These are phyloP conservation scores for Fusarium poae DNA, from an alignment of 2,329 filamentous ascomycete genomes.

Conservation along the genomic window DNA sequence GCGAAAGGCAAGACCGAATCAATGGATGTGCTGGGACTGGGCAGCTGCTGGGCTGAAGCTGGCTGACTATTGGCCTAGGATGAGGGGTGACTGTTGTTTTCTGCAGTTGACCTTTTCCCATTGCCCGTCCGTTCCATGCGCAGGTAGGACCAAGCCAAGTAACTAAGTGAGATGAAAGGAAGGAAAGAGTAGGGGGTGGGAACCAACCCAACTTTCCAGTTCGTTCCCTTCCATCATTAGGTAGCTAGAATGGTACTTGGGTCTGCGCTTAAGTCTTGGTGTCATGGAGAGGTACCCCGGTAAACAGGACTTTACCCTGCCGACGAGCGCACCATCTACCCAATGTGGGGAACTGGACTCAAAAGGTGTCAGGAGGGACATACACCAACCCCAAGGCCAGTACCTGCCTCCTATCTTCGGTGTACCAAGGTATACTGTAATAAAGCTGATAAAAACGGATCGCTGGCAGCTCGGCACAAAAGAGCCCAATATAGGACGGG, in stretches of 20 bases:
- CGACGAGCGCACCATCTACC: slow-evolving; percentile 12
- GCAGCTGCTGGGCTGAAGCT: slow-evolving; percentile 2
- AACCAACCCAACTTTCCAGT: neutral
- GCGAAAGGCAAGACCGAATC: neutral
- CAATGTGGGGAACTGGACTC: slow-evolving; percentile 20
- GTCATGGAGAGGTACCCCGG: slow-evolving; percentile 8
- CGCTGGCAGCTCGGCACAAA: neutral
- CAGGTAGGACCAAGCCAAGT: slow-evolving; percentile 3
- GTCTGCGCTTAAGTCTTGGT: neutral
- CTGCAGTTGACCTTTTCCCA: slow-evolving; percentile 25
- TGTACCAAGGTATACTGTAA: neutral
- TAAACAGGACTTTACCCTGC: slow-evolving; percentile 10
- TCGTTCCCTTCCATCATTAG: neutral
- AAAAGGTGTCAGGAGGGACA: slow-evolving; percentile 7
- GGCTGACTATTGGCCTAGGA: neutral
- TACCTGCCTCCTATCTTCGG: neutral
- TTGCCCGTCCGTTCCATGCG: slow-evolving; percentile 18
- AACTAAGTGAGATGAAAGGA: neutral
- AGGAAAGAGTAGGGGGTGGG: neutral
- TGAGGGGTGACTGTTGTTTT: slow-evolving; percentile 26
- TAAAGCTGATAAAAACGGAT: neutral
- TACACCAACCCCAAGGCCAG: neutral
- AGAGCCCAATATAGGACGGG: neutral
- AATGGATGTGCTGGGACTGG: slow-evolving; percentile 14
- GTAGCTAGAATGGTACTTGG: slow-evolving; percentile 3